These are phyloP conservation scores for Alloascoidea africana DNA, from an alignment of 805 yeast genomes.

Conservation along the genomic window DNA sequence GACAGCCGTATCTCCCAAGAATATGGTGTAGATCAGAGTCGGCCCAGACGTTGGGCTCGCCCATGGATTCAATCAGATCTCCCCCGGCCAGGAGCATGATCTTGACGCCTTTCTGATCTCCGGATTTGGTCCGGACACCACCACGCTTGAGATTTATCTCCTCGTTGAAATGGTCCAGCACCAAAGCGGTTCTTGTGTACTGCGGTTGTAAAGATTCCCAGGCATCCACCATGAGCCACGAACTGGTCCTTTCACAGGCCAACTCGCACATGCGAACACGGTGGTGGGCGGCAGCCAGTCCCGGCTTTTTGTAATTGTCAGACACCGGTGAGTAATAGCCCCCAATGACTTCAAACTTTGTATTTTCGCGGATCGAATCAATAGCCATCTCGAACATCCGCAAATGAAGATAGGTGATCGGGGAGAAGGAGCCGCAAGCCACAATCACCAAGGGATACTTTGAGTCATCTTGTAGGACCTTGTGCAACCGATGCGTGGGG, in stretches of 20 bases:
- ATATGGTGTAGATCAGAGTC: conserved; percentile 91
- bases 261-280: conserved; percentile 96
- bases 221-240: conserved; percentile 98
- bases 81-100: conserved; percentile 97
- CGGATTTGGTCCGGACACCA: conserved; percentile 44
- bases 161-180: conserved; percentile 90
- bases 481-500: conserved; percentile 77
- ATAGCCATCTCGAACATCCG: conserved; percentile 99
- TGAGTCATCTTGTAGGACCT: conserved; percentile 49
- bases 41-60: conserved; percentile 99
- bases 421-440: conserved; percentile 96
- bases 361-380: conserved; percentile 82
- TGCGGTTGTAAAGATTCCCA: conserved; percentile 92
- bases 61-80: conserved; percentile 95
- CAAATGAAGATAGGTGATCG: conserved; percentile 85
- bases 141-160: conserved; percentile 86
- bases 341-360: conserved; percentile 89
- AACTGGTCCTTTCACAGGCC: conserved; percentile 91
- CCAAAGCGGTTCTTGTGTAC: conserved; percentile 89
- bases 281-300: conserved; percentile 77
- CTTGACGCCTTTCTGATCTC: conserved; percentile 60
- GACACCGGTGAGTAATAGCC: conserved; percentile 93
- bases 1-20: conserved; percentile 88
- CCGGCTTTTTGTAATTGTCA: conserved; percentile 86
- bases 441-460: conserved; percentile 88